Percentiles rank a stretch among this genome's conserved stretches.
Evolutionary conservation across 139 green algal species (phyloP).

Genomic region (Tetraselmis striata): DNA sequence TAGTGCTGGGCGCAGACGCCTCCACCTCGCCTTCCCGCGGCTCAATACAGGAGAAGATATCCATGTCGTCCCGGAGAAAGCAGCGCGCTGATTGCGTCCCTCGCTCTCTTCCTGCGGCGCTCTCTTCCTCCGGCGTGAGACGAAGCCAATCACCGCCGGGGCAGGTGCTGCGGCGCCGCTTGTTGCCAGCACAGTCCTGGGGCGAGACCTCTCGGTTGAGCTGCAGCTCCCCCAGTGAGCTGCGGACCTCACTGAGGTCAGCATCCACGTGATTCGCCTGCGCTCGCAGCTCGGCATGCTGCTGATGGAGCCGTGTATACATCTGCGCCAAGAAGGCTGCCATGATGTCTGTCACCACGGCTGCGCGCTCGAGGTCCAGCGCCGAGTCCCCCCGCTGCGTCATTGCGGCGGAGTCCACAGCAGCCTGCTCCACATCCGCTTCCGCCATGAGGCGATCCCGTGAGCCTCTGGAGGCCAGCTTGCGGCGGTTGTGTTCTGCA

Average conservation of each 20-base stretch:
- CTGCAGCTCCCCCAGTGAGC: no score
- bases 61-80: background rate
- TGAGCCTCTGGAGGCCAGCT: background rate
- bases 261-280: background rate
- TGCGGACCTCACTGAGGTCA: background rate
- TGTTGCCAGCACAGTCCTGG: no score
- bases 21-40: background rate
- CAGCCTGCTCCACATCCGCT: background rate
- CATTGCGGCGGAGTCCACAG: no score
- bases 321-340: background rate
- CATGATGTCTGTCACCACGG: background rate
- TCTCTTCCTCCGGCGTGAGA: no score
- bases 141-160: no score
- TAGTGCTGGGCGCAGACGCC: no score
- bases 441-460: background rate
- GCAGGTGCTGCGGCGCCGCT: no score
- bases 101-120: no score
- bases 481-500: background rate
- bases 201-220: no score
- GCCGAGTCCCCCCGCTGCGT: no score
- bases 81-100: background rate
- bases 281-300: background rate
- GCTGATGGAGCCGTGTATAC: background rate
- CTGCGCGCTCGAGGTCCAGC: background rate
- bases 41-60: background rate